These are phyloP conservation scores for Hymenoscyphus linearis DNA, from an alignment of 2,329 filamentous ascomycete genomes.

Conservation along the genomic window DNA sequence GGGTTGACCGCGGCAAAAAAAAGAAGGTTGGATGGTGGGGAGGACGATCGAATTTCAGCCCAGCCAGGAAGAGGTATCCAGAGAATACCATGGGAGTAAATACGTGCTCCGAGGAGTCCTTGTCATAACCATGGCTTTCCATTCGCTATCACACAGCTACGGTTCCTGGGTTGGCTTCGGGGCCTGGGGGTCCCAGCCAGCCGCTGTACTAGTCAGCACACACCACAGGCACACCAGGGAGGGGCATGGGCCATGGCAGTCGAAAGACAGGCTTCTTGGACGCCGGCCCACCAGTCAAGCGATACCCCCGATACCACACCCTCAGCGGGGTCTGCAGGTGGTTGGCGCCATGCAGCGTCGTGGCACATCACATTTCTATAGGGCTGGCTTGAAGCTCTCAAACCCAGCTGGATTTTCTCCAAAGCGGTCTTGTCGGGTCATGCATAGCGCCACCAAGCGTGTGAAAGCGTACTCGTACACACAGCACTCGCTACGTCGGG, in stretches of 20 bases:
- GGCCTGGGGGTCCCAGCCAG: not conserved
- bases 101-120: not conserved
- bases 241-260: too few relatives aligned
- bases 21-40: conserved; percentile 5
- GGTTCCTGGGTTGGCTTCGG: not conserved
- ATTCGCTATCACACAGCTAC: not conserved
- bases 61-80: conserved; percentile 5
- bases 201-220: not conserved
- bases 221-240: not conserved
- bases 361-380: conserved; percentile 3
- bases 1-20: conserved; percentile 3
- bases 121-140: not conserved
- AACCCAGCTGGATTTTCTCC: not conserved
- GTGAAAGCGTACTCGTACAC: not conserved
- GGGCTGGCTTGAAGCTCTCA: conserved; percentile 3
- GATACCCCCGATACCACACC: not conserved
- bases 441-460: conserved; percentile 1
- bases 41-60: conserved; percentile 8
- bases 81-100: not conserved
- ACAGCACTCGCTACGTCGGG: not conserved
- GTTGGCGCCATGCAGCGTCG: conserved; percentile 2
- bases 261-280: not conserved
- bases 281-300: conserved; percentile 8
- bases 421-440: not conserved
- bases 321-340: not conserved